phyloP scores from a whole-genome alignment of 2,329 filamentous ascomycete species.

The Bipolaris zeicola region DNA sequence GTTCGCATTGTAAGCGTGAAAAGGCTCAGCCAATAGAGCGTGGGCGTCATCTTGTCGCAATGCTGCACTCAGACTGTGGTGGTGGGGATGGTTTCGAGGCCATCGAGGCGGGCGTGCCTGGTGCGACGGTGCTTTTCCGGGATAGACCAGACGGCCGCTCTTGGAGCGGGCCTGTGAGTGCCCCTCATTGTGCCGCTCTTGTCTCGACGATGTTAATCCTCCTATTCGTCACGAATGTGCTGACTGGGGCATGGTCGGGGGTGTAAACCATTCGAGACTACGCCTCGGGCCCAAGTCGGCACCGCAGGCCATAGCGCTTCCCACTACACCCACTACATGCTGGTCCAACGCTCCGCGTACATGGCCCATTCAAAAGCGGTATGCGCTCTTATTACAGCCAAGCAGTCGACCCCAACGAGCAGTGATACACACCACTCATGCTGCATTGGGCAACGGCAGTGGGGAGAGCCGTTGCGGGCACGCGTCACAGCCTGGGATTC shows the following conservation, averaged over 20 bases:
- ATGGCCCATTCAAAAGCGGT: not conserved
- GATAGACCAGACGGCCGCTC: not conserved
- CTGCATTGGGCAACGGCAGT: not conserved
- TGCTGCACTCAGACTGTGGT: not conserved
- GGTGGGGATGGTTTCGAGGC: not conserved
- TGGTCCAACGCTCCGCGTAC: not conserved
- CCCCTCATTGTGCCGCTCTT: slow-evolving; percentile 3
- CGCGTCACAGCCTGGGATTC: not conserved
- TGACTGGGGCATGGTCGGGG: slow-evolving; percentile 5
- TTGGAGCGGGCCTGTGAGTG: slow-evolving; percentile 1
- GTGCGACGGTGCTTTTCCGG: slow-evolving; percentile 3
- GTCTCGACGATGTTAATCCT: slow-evolving; percentile 4
- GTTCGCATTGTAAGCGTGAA: slow-evolving; percentile 10
- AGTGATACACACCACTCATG: not conserved
- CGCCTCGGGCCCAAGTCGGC: slow-evolving; percentile 11
- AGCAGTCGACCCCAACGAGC: not conserved
- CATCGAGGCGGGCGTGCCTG: not conserved
- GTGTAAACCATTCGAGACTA: slow-evolving; percentile 12
- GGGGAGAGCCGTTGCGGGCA: not conserved
- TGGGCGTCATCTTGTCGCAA: too few species aligned
- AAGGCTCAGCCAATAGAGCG: not conserved
- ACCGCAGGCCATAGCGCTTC: slow-evolving; percentile 5
- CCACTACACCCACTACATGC: slow-evolving; percentile 7
- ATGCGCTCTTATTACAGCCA: not conserved
- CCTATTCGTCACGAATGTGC: slow-evolving; percentile 2